These are phyloP conservation scores for Penicillium tannophilum DNA, from an alignment of 495 filamentous ascomycete species.

Conservation along the genomic window DNA sequence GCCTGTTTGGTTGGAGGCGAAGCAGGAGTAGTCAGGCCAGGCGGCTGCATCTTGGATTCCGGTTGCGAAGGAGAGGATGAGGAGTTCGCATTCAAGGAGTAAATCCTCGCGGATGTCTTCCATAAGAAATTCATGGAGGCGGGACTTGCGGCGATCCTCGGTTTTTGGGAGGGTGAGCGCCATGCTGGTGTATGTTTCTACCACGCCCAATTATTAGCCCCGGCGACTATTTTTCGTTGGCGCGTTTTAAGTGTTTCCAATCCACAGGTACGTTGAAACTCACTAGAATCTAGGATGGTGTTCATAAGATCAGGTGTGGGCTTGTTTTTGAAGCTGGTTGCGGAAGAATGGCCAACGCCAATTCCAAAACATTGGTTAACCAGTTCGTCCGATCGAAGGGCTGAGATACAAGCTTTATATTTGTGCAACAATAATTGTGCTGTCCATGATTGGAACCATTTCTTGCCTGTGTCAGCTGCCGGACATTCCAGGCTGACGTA, in stretches of 20 bases:
- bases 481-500: constrained; percentile 23
- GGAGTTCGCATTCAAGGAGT: constrained; percentile 33
- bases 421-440: background rate
- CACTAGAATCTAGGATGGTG: background rate
- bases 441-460: background rate
- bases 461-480: background rate
- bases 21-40: constrained; percentile 64
- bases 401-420: background rate
- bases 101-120: constrained; percentile 27
- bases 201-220: background rate
- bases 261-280: background rate
- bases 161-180: background rate
- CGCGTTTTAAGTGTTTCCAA: background rate
- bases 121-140: constrained; percentile 9
- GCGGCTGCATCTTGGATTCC: constrained; percentile 61
- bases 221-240: background rate
- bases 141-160: constrained; percentile 6
- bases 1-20: constrained; percentile 67
- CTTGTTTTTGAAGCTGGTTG: background rate
- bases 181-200: constrained; percentile 9
- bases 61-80: constrained; percentile 40
- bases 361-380: background rate
- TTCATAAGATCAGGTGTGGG: background rate
- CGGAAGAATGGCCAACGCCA: background rate
- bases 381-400: background rate